Conservation (phyloP, 305 asterid genomes). For the Fraxinus baroniana region DNA sequence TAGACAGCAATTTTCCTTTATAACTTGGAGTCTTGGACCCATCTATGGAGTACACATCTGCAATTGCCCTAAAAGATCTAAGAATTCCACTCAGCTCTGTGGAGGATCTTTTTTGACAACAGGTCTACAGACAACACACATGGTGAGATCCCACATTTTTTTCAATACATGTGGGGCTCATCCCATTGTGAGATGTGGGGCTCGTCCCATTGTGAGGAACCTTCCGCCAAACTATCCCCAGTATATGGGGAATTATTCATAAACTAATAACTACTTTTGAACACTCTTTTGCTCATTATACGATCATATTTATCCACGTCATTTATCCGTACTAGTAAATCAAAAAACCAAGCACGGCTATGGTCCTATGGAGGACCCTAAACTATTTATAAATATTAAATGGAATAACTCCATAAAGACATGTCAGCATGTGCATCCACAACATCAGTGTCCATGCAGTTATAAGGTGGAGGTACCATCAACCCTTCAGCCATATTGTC, state of each 20-base stretch:
- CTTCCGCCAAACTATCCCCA: no score
- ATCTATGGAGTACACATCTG: no score
- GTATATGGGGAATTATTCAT: no score
- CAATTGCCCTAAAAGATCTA: no score
- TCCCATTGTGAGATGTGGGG: no score
- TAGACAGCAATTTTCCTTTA: background rate
- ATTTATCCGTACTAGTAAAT: background rate
- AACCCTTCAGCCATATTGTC: slow-evolving; percentile 61
- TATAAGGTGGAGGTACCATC: slow-evolving; percentile 57
- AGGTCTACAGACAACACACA: no score
- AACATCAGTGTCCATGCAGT: slow-evolving; percentile 13
- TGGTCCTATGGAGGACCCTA: background rate
- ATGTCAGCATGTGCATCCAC: slow-evolving; percentile 38
- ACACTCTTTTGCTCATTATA: background rate
- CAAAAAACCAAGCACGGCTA: background rate
- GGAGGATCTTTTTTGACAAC: no score
- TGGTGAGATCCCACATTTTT: no score
- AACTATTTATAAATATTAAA: slow-evolving; percentile 9
- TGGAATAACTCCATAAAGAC: slow-evolving; percentile 49
- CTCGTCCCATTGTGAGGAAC: no score
- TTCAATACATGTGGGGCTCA: no score
- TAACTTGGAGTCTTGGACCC: no score
- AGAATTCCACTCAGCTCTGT: no score
- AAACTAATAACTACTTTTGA: background rate
- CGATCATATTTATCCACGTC: background rate